These are phyloP conservation scores for Lichtheimia corymbifera DNA, from an alignment of 371 early-diverging fungal genomes.

Conservation along the genomic window DNA sequence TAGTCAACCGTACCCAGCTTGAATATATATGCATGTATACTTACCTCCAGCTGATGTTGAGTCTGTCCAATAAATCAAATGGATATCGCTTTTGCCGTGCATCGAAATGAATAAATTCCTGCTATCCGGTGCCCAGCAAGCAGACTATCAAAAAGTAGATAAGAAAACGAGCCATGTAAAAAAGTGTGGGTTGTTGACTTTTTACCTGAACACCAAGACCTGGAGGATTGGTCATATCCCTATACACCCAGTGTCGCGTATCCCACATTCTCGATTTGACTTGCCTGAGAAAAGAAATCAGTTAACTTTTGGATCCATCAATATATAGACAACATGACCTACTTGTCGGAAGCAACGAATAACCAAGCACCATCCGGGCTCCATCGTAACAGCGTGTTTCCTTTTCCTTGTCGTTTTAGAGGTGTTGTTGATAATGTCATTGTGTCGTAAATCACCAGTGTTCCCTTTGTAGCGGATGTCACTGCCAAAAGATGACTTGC, in stretches of 20 bases:
- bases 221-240: constrained; percentile 33
- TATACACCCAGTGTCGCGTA: constrained; percentile 37
- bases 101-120: constrained; percentile 38
- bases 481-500: constrained; percentile 42
- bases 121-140: constrained; percentile 50
- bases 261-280: constrained; percentile 45
- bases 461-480: constrained; percentile 24
- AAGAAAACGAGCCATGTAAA: neutral
- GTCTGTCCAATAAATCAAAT: constrained; percentile 24
- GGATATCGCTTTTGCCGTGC: constrained; percentile 35
- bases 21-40: neutral
- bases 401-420: constrained; percentile 39
- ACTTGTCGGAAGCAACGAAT: constrained; percentile 40
- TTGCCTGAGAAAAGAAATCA: constrained; percentile 7
- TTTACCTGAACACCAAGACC: constrained; percentile 45
- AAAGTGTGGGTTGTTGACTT: neutral
- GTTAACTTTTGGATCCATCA: neutral
- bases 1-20: neutral
- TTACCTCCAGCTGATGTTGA: constrained; percentile 6
- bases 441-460: constrained; percentile 37
- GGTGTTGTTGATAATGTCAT: constrained; percentile 26
- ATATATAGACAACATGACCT: neutral
- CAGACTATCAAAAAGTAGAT: constrained; percentile 21
- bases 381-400: constrained; percentile 40
- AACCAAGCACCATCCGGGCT: constrained; percentile 48